Evolutionary conservation across 1,284 basidiomycete species (phyloP).

Genomic region (Cryptococcus sp.): DNA sequence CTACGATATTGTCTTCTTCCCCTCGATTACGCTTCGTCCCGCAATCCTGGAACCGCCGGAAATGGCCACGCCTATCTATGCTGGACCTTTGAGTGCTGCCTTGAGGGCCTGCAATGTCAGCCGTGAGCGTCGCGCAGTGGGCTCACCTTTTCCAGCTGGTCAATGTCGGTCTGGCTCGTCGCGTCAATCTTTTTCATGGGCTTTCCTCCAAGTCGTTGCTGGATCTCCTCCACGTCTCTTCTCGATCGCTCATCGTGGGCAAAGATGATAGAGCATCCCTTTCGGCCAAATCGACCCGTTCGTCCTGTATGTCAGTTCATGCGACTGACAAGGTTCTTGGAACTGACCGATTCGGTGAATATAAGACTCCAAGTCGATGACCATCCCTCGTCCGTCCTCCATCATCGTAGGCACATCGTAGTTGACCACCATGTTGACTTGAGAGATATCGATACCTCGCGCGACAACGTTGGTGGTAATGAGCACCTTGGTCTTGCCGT

Average conservation of each 20-base stretch:
- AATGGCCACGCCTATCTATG: no score
- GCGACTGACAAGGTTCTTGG: neutral
- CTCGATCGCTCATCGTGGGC: conserved; percentile 81
- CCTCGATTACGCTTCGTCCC: neutral
- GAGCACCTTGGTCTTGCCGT: conserved; percentile 92
- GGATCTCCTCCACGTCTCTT: conserved; percentile 78
- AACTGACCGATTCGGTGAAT: conserved; percentile 89
- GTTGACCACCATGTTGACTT: conserved; percentile 99
- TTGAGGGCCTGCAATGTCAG: conserved; percentile 22
- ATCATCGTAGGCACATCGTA: conserved; percentile 87
- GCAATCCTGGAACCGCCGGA: neutral
- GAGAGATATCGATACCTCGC: conserved; percentile 95
- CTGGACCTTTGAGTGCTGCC: conserved; percentile 21
- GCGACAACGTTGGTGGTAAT: conserved; percentile 99
- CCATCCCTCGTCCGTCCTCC: conserved; percentile 29
- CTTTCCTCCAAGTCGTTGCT: conserved; percentile 61
- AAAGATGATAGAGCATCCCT: conserved; percentile 94
- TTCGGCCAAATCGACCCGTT: conserved; percentile 90
- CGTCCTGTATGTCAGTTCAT: conserved; percentile 56
- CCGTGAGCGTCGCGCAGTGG: neutral
- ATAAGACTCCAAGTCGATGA: conserved; percentile 92
- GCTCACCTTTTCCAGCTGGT: conserved; percentile 38
- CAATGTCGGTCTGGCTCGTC: conserved; percentile 28
- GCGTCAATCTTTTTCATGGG: conserved; percentile 41
- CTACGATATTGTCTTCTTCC: neutral